Percentiles rank a stretch among this genome's conserved stretches.
phyloP scores from a whole-genome alignment of 176 grass and related monocot species.

The Sorghum bicolor region DNA sequence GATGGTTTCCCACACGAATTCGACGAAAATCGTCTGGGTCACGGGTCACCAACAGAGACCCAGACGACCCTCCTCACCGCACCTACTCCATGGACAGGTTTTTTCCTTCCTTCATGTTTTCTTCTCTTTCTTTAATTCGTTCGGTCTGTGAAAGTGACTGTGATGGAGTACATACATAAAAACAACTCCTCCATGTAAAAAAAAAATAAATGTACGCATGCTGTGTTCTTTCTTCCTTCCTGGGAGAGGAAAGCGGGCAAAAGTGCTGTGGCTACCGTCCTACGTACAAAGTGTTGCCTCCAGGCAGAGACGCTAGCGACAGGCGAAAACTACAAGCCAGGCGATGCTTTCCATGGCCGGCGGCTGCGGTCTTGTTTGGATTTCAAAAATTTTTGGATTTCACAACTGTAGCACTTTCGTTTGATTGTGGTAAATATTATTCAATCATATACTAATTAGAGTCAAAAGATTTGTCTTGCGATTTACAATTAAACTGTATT shows the following conservation, averaged over 20 bases:
- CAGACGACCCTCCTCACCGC: not conserved
- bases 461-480: too few relatives aligned
- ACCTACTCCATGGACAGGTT: constrained; percentile 15
- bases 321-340: constrained; percentile 34
- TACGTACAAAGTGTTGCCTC: constrained; percentile 27
- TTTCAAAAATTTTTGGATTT: too few relatives aligned
- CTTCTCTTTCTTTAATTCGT: not conserved
- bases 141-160: not conserved
- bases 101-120: not conserved
- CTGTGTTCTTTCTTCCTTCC: not conserved
- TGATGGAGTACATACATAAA: not conserved
- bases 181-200: not conserved
- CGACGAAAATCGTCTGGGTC: not conserved
- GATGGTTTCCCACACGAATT: constrained; percentile 25
- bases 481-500: too few relatives aligned
- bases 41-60: not conserved
- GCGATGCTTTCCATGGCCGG: constrained; percentile 48
- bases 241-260: constrained; percentile 4
- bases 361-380: too few relatives aligned
- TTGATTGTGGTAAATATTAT: too few relatives aligned
- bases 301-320: not conserved
- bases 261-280: not conserved
- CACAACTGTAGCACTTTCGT: too few relatives aligned
- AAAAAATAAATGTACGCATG: not conserved
- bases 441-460: too few relatives aligned